Evolutionary conservation across 495 filamentous ascomycete species (phyloP).

Genomic region (Penicillium pulvis): DNA sequence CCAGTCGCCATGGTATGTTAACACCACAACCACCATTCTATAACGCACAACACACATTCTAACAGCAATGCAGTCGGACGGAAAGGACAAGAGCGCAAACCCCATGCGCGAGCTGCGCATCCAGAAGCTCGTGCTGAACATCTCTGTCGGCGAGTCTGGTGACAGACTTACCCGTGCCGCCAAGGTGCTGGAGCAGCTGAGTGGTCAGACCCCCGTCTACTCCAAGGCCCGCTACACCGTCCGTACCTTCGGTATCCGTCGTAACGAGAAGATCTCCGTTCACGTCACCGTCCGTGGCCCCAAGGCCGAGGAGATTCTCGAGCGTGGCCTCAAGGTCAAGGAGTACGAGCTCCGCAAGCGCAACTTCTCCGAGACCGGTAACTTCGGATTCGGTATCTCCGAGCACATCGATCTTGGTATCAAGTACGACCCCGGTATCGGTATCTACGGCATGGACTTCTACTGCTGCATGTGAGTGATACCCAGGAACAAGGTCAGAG

Average conservation of each 20-base stretch:
- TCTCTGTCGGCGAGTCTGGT: conserved; percentile 99
- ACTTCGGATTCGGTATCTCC: conserved; percentile 99
- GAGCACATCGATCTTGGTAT: conserved; percentile 99
- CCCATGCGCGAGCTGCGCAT: conserved; percentile 99
- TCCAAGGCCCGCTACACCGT: conserved; percentile 99
- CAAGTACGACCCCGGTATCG: conserved; percentile 99
- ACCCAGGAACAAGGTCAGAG: not conserved
- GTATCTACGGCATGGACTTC: conserved; percentile 99
- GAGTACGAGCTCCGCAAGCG: conserved; percentile 98
- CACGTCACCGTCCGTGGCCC: conserved; percentile 99
- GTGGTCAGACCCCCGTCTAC: conserved; percentile 99
- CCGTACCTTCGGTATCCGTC: conserved; percentile 99
- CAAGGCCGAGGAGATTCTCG: conserved; percentile 99
- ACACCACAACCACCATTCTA: conserved; percentile 16
- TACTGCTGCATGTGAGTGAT: conserved; percentile 94
- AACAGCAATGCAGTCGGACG: conserved; percentile 54
- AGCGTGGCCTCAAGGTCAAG: conserved; percentile 99
- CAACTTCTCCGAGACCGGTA: conserved; percentile 99
- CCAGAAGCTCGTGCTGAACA: conserved; percentile 99
- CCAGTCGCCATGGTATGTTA: conserved; percentile 53
- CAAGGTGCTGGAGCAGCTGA: conserved; percentile 99
- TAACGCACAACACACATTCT: conserved; percentile 21
- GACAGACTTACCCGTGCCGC: conserved; percentile 99
- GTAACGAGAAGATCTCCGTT: conserved; percentile 99
- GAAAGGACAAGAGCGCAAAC: conserved; percentile 83